Percentiles rank a stretch among this genome's conserved stretches.
phyloP scores from a whole-genome alignment of 371 early-diverging fungal species.

The Mucor velutinosus region DNA sequence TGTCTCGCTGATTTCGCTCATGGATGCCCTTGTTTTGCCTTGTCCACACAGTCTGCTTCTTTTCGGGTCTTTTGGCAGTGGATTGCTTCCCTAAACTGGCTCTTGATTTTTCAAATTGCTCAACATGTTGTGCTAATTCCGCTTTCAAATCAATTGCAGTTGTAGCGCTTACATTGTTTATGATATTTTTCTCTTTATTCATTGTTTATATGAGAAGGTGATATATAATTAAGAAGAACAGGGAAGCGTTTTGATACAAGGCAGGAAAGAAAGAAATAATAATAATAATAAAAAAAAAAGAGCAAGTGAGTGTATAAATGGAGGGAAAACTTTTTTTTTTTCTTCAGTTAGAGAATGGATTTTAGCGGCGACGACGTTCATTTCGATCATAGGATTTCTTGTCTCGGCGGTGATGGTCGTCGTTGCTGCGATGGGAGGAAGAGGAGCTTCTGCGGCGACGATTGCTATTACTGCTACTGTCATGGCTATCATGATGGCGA shows the following conservation, averaged over 20 bases:
- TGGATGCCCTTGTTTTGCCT: constrained; percentile 63
- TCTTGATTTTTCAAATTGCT: constrained; percentile 38
- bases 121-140: constrained; percentile 40
- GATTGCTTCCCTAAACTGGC: constrained; percentile 34
- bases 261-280: background rate
- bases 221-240: background rate
- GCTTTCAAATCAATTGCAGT: constrained; percentile 46
- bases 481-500: background rate
- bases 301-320: background rate
- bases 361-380: constrained; percentile 12
- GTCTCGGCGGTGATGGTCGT: constrained; percentile 13
- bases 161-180: constrained; percentile 35
- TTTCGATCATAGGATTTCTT: background rate
- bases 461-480: background rate
- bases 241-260: background rate
- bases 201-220: background rate
- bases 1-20: constrained; percentile 37
- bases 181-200: constrained; percentile 9
- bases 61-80: constrained; percentile 25
- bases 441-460: constrained; percentile 12
- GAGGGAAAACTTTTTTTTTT: background rate
- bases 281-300: background rate
- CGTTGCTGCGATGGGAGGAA: constrained; percentile 10
- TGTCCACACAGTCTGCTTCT: constrained; percentile 63
- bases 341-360: background rate